These are phyloP conservation scores for Aspergillus ochraceoroseus DNA, from an alignment of 2,329 filamentous ascomycete genomes.

Conservation along the genomic window DNA sequence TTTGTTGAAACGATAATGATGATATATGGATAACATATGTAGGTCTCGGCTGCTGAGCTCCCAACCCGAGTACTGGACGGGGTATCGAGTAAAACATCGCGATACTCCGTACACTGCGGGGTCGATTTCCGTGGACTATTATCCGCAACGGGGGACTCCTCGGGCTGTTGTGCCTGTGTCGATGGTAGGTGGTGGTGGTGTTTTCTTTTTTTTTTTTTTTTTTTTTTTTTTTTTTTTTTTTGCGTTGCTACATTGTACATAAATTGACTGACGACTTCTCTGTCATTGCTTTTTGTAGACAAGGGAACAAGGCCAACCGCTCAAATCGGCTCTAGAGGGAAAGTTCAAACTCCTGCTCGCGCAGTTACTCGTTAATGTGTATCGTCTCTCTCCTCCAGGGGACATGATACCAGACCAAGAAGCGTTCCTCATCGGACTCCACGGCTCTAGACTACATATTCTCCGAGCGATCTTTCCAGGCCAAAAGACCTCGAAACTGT, in stretches of 20 bases:
- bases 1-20: background rate
- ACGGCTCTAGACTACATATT: conserved; percentile 29
- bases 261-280: too few relatives aligned
- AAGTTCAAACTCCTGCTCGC: conserved; percentile 29
- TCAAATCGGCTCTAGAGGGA: conserved; percentile 17
- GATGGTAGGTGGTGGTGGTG: conserved; percentile 20
- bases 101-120: conserved; percentile 23
- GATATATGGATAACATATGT: too few relatives aligned
- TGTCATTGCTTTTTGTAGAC: too few relatives aligned
- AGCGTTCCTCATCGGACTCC: conserved; percentile 26
- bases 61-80: conserved; percentile 27
- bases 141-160: conserved; percentile 7
- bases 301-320: conserved; percentile 10
- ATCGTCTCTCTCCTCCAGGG: conserved; percentile 15
- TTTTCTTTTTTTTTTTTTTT: background rate
- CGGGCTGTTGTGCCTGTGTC: conserved; percentile 21
- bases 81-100: conserved; percentile 21
- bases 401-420: conserved; percentile 32
- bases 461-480: conserved; percentile 29
- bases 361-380: conserved; percentile 23
- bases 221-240: background rate
- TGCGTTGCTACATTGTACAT: background rate
- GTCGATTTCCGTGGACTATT: conserved; percentile 19
- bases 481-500: conserved; percentile 25
- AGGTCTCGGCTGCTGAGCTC: conserved; percentile 19